Evolutionary conservation across 73 alveolate genomes (phyloP).

Genomic region (Blepharisma stoltei): DNA sequence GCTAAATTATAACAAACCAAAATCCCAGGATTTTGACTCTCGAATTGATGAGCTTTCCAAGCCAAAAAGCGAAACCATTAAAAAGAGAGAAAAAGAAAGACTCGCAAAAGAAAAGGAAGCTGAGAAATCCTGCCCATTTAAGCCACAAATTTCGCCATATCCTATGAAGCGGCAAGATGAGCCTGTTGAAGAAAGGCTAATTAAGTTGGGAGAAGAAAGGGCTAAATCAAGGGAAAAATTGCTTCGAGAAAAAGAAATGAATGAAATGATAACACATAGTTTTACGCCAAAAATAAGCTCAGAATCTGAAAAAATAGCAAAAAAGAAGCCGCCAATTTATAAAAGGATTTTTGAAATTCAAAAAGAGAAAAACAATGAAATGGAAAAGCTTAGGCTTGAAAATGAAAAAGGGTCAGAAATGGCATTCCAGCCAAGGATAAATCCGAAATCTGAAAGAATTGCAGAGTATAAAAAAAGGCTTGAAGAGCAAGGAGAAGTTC

Average conservation of each 20-base stretch:
- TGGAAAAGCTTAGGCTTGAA: neutral
- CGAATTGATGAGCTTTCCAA: slow-evolving; percentile 13
- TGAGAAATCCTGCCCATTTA: neutral
- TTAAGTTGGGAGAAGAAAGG: slow-evolving; percentile 6
- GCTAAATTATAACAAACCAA: neutral
- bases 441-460: neutral
- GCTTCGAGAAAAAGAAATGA: slow-evolving; percentile 1
- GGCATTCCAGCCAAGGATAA: neutral
- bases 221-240: slow-evolving; percentile 11
- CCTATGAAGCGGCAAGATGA: neutral
- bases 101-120: neutral
- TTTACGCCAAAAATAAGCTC: neutral
- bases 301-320: neutral
- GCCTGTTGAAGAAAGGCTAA: neutral
- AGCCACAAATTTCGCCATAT: slow-evolving; percentile 23
- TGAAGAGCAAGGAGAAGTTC: too few species aligned
- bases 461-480: neutral
- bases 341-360: slow-evolving; percentile 7
- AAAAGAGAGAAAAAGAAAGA: neutral
- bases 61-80: neutral
- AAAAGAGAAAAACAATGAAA: neutral
- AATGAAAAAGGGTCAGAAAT: neutral
- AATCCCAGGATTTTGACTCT: neutral
- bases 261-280: neutral
- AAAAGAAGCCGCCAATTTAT: neutral